These are phyloP conservation scores for Aspergillus mulundensis DNA, from an alignment of 495 filamentous ascomycete genomes.

Conservation along the genomic window DNA sequence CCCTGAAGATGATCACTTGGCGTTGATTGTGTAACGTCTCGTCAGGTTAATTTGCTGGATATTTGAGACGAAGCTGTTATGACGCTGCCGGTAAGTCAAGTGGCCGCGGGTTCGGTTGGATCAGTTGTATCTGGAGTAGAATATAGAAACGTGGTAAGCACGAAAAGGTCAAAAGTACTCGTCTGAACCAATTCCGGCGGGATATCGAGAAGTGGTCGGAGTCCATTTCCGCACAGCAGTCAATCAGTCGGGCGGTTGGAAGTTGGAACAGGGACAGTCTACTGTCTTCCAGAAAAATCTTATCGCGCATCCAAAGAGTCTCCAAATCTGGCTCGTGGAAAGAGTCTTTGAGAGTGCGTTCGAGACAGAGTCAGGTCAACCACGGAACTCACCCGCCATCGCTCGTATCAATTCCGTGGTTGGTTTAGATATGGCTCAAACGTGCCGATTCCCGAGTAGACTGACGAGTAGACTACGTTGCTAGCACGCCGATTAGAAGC, in stretches of 20 bases:
- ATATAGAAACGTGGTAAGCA: background rate
- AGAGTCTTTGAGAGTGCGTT: background rate
- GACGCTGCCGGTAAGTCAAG: too few relatives aligned
- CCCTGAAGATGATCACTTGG: conserved; percentile 19
- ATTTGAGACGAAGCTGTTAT: too few relatives aligned
- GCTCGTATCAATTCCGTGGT: background rate
- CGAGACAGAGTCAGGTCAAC: background rate
- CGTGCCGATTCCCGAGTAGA: conserved; percentile 17
- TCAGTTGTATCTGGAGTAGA: too few relatives aligned
- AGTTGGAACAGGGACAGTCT: background rate
- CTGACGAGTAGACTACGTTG: background rate
- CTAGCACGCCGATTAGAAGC: background rate
- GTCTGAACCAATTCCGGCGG: background rate
- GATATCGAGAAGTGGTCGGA: background rate
- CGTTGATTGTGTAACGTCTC: conserved; percentile 2
- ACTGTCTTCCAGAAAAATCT: conserved; percentile 6
- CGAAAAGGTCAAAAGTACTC: background rate
- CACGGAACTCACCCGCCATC: background rate
- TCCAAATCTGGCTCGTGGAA: background rate
- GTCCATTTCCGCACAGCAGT: background rate
- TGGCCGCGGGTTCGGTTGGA: too few relatives aligned
- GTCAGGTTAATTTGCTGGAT: background rate
- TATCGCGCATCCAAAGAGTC: background rate
- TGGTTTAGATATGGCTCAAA: background rate
- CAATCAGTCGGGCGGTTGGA: too few relatives aligned